A percentile compares a stretch with the other conserved stretches of the same genome.
These are phyloP conservation scores for Omphalea diandra DNA, from an alignment of 441 rosid genomes.

Conservation along the genomic window DNA sequence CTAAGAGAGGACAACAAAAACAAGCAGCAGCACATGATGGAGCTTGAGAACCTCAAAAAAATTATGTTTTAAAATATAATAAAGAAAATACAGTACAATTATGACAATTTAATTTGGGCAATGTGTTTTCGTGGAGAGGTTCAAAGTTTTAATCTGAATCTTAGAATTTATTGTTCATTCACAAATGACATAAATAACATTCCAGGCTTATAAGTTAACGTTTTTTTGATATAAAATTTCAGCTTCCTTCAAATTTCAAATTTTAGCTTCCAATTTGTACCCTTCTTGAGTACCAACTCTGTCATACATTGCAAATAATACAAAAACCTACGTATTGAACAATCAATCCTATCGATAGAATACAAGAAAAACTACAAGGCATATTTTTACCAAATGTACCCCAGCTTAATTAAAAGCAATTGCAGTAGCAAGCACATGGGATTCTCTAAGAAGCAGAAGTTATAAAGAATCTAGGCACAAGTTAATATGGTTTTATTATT, in stretches of 20 bases:
- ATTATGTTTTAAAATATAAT: too few relatives aligned
- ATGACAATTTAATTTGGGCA: too few relatives aligned
- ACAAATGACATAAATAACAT: too few relatives aligned
- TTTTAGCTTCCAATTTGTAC: not conserved
- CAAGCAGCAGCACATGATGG: too few relatives aligned
- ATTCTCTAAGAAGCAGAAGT: slow-evolving; percentile 6
- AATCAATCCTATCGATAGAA: not conserved
- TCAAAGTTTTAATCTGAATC: too few relatives aligned
- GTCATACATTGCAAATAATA: not conserved
- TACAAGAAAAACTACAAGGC: not conserved
- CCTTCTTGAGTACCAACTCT: not conserved
- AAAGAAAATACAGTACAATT: too few relatives aligned
- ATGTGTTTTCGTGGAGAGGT: too few relatives aligned
- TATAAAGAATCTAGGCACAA: not conserved
- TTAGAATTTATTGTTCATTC: too few relatives aligned
- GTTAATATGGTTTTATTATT: not conserved
- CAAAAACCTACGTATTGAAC: not conserved
- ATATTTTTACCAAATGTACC: not conserved
- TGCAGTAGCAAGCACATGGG: not conserved
- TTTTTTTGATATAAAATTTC: too few relatives aligned
- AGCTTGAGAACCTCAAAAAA: too few relatives aligned
- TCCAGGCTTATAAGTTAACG: too few relatives aligned
- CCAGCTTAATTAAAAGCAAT: not conserved
- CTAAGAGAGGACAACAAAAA: too few relatives aligned
- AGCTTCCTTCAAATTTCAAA: not conserved